Evolutionary conservation across 805 yeast genomes (phyloP), one percentile per base, ranked within the genome.

Genomic region (Ascoidea rubescens): DNA sequence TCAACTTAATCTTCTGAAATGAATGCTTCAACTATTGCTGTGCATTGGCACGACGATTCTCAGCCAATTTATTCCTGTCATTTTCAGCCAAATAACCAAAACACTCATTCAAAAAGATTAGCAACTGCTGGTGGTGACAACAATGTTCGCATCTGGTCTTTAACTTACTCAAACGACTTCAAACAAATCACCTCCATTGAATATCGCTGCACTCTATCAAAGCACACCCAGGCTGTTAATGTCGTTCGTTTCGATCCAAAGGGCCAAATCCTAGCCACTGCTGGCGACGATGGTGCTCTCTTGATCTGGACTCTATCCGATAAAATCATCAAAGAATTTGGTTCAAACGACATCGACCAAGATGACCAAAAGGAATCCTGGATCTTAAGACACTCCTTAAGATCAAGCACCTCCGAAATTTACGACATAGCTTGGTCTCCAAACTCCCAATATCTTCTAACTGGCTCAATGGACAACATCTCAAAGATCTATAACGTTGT

Each of bases 111-210:
- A 28, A 31, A 53, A 7, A 74, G 95, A 50, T 67, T 91, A 43
- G 91, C 83, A 4, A 91, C 98, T 0, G 96, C 88, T 0, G 98
- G 98, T 30, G 97, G 97, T 46, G 99, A 93, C 65, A 86, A 84
- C 63, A 86, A 87, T 59, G 84, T 88, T n/a, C 72, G 97, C 50
- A 67, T 79, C 32, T 74, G 84, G 80, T 57, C 58, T 51, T 55
- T 46, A 51, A 53, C 59, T 46, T 55, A 58, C 31, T 52, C 54
- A 5, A 57, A 60, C 3, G 60, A 60, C 42, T 60, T 63, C 30
- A 50, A 51, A 21, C 63, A 62, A 50, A 57, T 64, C 16, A 69
- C 69, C n/a, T 62, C 77, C 0, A 84, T 89, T 16, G 84, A 81
- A 55, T 91, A 89, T 64, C 69, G 89, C 32, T 78, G 93, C 16